These are phyloP conservation scores for Lentinula aciculospora DNA, from an alignment of 768 basidiomycete genomes.

Conservation along the genomic window DNA sequence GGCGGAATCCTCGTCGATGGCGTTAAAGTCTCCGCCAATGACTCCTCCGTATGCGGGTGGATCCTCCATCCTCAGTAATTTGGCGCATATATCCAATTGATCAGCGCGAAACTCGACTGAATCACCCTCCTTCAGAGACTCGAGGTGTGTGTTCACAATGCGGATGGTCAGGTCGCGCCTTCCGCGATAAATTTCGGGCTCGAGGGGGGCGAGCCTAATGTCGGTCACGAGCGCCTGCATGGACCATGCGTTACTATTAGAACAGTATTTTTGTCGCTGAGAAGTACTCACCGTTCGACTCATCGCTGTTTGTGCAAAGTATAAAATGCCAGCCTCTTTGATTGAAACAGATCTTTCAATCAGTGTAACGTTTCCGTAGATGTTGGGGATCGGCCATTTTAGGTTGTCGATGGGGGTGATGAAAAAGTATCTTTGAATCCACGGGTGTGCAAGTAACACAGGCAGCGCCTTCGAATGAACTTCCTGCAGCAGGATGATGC, in stretches of 20 bases:
- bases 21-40: conserved; percentile 71
- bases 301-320: conserved; percentile 32
- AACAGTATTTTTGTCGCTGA: background rate
- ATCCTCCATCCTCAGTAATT: conserved; percentile 35
- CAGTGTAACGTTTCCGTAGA: conserved; percentile 69
- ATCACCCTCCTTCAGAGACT: conserved; percentile 48
- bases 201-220: conserved; percentile 36
- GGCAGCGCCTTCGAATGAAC: conserved; percentile 40
- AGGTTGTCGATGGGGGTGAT: conserved; percentile 48
- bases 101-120: conserved; percentile 30
- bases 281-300: conserved; percentile 24
- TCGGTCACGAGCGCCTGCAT: conserved; percentile 50
- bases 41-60: conserved; percentile 49
- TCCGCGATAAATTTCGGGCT: conserved; percentile 21
- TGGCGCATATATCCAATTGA: conserved; percentile 50
- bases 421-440: conserved; percentile 58
- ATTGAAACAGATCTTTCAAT: conserved; percentile 53
- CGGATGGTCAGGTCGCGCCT: conserved; percentile 44
- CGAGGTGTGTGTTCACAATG: conserved; percentile 71
- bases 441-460: conserved; percentile 47
- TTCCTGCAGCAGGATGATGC: conserved; percentile 68
- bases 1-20: conserved; percentile 42
- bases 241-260: conserved; percentile 20
- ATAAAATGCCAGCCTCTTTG: conserved; percentile 25
- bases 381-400: conserved; percentile 46